Conservation (phyloP, 1,139 yeast species). For the Ogataea hybrid region DNA sequence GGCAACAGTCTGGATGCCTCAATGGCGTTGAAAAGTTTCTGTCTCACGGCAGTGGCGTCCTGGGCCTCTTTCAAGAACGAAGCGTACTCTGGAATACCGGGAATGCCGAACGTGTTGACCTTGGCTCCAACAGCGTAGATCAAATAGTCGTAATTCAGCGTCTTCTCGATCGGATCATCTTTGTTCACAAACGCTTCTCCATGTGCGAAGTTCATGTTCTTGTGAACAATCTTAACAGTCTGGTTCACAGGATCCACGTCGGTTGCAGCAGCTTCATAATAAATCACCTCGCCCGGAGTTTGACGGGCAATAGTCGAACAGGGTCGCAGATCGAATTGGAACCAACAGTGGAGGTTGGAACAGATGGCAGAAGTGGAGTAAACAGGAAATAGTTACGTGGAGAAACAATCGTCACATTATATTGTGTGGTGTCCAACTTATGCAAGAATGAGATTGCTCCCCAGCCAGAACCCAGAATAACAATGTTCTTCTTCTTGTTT, state of each 20-base stretch:
- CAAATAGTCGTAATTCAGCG: constrained; percentile 65
- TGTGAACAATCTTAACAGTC: constrained; percentile 53
- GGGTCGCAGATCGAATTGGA: constrained; percentile 57
- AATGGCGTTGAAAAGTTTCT: constrained; percentile 58
- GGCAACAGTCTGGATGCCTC: constrained; percentile 76
- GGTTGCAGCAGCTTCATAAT: constrained; percentile 61
- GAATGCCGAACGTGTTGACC: constrained; percentile 79
- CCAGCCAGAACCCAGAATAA: constrained; percentile 64
- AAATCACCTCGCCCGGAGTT: constrained; percentile 55
- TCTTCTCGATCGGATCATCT: constrained; percentile 42
- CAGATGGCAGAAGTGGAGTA: constrained; percentile 61
- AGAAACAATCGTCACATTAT: constrained; percentile 58
- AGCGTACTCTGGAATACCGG: constrained; percentile 70
- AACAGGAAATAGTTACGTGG: constrained; percentile 63
- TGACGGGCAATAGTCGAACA: constrained; percentile 48
- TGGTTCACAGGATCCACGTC: constrained; percentile 51
- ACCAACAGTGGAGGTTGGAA: constrained; percentile 60
- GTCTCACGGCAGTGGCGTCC: constrained; percentile 55
- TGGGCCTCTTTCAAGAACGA: constrained; percentile 57
- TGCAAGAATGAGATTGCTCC: constrained; percentile 57
- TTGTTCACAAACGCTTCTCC: constrained; percentile 47
- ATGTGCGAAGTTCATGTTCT: constrained; percentile 47
- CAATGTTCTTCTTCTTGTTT: constrained; percentile 74
- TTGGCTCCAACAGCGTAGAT: constrained; percentile 85
- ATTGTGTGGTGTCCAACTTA: constrained; percentile 56